A percentile compares a stretch with the other conserved stretches of the same genome.
These are phyloP conservation scores for Xerocomellus dryophilus DNA, from an alignment of 768 basidiomycete genomes.

Conservation along the genomic window DNA sequence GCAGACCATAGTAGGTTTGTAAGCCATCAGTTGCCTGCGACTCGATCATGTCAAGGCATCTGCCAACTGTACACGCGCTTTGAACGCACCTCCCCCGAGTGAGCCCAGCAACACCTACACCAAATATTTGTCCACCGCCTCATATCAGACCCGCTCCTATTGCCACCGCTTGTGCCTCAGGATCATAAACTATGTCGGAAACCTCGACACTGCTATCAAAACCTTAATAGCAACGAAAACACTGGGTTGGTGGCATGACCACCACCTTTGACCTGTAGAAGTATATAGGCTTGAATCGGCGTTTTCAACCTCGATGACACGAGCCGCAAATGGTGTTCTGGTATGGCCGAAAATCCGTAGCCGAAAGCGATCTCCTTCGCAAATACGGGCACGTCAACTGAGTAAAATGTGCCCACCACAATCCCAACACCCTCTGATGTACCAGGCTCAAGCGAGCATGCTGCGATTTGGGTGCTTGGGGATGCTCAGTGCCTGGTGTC, in stretches of 20 bases:
- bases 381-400: no score
- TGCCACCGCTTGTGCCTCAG: conserved; percentile 35
- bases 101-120: conserved; percentile 59
- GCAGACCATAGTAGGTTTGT: conserved; percentile 61
- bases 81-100: conserved; percentile 48
- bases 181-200: conserved; percentile 40
- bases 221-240: conserved; percentile 55
- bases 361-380: not conserved
- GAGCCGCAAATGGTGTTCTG: conserved; percentile 29
- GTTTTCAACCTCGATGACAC: conserved; percentile 1
- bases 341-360: conserved; percentile 39
- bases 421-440: conserved; percentile 47
- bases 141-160: conserved; percentile 47
- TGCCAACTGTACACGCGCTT: not conserved
- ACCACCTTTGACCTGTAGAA: conserved; percentile 55
- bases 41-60: not conserved
- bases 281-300: not conserved
- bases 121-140: conserved; percentile 52
- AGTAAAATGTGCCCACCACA: conserved; percentile 35
- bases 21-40: conserved; percentile 39
- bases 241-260: conserved; percentile 53
- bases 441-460: conserved; percentile 57
- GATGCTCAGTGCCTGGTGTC: conserved; percentile 50
- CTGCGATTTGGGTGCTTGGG: conserved; percentile 43
- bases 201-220: conserved; percentile 51